Percentiles rank a stretch among this genome's conserved stretches.
Evolutionary conservation across 2,329 filamentous ascomycete species (phyloP).

Genomic region (Colletotrichum paranaense): DNA sequence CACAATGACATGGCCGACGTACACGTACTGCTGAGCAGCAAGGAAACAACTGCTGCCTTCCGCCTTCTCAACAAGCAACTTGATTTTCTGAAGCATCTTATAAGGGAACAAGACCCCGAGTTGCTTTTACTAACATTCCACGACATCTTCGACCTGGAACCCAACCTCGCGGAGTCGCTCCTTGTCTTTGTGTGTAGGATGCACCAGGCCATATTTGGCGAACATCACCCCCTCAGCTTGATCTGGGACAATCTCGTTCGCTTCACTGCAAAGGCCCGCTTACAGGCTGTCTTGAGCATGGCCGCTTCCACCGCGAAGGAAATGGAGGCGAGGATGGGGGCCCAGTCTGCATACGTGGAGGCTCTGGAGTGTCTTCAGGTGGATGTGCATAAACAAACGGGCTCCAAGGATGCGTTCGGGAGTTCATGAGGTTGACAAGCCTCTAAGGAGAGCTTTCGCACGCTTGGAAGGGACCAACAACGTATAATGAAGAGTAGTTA

Average conservation of each 20-base stretch:
- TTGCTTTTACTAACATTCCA: neutral
- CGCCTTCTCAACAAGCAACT: neutral
- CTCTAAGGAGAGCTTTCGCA: too few species aligned
- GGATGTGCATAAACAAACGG: neutral
- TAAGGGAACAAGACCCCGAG: neutral
- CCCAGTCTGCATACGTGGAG: neutral
- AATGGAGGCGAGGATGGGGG: neutral
- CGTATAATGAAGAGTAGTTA: neutral
- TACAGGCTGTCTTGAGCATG: neutral
- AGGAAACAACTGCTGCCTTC: neutral
- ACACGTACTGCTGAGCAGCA: neutral
- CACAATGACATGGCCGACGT: neutral
- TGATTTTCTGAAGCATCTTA: neutral
- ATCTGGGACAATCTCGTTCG: neutral
- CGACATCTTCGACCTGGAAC: neutral
- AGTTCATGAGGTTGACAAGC: neutral
- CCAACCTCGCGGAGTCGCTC: neutral
- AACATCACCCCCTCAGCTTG: neutral
- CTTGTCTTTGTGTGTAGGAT: neutral
- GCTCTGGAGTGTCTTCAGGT: neutral
- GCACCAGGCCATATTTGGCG: neutral
- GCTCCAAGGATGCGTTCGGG: neutral
- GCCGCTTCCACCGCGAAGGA: neutral
- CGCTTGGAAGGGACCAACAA: neutral
- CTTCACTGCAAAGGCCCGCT: neutral